A percentile compares a stretch with the other conserved stretches of the same genome.
Conservation (phyloP, 2,329 filamentous ascomycete genomes). For the Blumeriella jaapii region DNA sequence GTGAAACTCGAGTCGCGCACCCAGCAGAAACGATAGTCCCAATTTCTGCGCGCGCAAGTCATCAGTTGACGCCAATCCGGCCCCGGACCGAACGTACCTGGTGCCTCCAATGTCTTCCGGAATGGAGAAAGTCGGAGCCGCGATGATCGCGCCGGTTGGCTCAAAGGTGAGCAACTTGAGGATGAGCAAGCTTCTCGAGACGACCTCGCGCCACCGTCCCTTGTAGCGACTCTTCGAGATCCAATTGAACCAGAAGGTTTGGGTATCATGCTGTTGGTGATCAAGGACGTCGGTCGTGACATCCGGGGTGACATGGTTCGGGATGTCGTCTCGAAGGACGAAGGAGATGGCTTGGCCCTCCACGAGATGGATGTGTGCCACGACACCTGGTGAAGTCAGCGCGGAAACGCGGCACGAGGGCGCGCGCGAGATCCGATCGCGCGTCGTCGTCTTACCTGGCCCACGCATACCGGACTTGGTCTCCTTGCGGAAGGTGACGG, state of each 20-base stretch:
- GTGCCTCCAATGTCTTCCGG: conserved; percentile 62
- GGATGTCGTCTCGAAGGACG: conserved; percentile 51
- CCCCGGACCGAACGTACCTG: conserved; percentile 26
- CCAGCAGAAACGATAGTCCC: conserved; percentile 71
- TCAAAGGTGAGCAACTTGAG: conserved; percentile 69
- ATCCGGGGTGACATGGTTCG: conserved; percentile 42
- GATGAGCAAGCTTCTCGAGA: conserved; percentile 59
- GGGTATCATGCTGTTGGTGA: conserved; percentile 55
- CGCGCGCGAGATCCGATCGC: neutral
- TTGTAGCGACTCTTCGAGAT: conserved; percentile 59
- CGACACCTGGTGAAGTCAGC: conserved; percentile 32
- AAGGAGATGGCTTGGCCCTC: conserved; percentile 62
- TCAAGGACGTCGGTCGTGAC: conserved; percentile 49
- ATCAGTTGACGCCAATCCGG: conserved; percentile 2
- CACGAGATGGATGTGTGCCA: conserved; percentile 44
- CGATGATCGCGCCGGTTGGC: conserved; percentile 66
- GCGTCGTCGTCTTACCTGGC: conserved; percentile 30
- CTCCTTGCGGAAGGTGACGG: conserved; percentile 43
- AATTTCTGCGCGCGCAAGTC: conserved; percentile 38
- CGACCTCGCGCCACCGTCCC: conserved; percentile 61
- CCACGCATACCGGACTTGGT: conserved; percentile 41
- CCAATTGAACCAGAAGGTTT: conserved; percentile 63
- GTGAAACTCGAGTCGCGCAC: conserved; percentile 68
- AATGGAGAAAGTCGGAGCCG: conserved; percentile 65
- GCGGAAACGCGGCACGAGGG: neutral